Percentiles rank a stretch among this genome's conserved stretches.
phyloP scores from a whole-genome alignment of 1,284 basidiomycete genomes.

The Malassezia nana region DNA sequence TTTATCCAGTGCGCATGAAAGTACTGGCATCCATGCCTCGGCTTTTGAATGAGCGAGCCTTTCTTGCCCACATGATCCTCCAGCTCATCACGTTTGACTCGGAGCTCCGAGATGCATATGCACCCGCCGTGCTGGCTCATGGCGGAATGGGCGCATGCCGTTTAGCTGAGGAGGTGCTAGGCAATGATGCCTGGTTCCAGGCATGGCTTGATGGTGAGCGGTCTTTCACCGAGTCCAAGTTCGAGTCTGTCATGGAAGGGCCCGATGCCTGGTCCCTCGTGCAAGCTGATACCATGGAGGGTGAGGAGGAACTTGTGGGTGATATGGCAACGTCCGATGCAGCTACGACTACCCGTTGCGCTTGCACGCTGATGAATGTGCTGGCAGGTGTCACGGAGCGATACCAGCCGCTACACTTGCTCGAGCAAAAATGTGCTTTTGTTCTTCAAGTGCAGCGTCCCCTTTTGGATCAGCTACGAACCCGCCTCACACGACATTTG shows the following conservation, averaged over 20 bases:
- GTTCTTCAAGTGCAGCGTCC: conserved; percentile 75
- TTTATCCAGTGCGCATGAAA: conserved; percentile 32
- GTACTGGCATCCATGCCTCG: conserved; percentile 54
- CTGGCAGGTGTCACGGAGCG: conserved; percentile 57
- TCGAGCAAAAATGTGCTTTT: conserved; percentile 69
- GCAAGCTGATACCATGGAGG: conserved; percentile 55
- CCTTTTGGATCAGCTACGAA: conserved; percentile 65
- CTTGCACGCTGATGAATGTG: conserved; percentile 25
- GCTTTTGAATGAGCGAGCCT: conserved; percentile 65
- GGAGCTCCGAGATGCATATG: conserved; percentile 52
- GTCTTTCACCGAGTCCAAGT: conserved; percentile 66
- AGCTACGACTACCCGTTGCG: conserved; percentile 27
- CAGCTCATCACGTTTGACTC: conserved; percentile 81
- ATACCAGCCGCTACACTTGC: conserved; percentile 71
- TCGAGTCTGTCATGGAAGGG: conserved; percentile 67
- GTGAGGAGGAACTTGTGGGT: conserved; percentile 49
- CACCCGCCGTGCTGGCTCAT: conserved; percentile 26
- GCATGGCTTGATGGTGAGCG: conserved; percentile 60
- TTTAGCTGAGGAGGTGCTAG: conserved; percentile 63
- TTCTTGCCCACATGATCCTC: conserved; percentile 90
- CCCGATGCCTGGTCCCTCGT: conserved; percentile 78
- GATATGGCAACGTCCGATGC: not conserved
- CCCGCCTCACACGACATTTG: conserved; percentile 68
- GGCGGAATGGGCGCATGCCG: conserved; percentile 18
- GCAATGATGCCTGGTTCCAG: conserved; percentile 75